phyloP scores from a whole-genome alignment of 2,329 filamentous ascomycete genomes.

The Penicillium sp. region DNA sequence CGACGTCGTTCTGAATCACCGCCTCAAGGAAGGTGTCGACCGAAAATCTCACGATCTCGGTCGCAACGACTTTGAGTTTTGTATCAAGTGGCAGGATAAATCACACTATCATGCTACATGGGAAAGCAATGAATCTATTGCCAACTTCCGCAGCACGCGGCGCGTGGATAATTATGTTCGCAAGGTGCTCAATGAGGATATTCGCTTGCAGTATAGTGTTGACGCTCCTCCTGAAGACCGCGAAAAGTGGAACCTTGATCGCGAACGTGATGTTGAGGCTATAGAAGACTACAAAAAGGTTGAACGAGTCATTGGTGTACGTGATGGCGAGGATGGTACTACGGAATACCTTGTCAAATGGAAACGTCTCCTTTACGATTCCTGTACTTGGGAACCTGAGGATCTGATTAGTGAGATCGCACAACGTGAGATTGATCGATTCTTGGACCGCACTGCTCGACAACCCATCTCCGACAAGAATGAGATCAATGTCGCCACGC shows the following conservation, averaged over 20 bases:
- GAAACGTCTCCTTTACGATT: conserved; percentile 90
- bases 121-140: conserved; percentile 75
- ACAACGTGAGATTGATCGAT: conserved; percentile 88
- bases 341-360: conserved; percentile 94
- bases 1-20: conserved; percentile 86
- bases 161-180: conserved; percentile 94
- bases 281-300: conserved; percentile 88
- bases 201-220: conserved; percentile 70
- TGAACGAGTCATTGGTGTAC: conserved; percentile 83
- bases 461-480: conserved; percentile 76
- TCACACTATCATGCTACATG: conserved; percentile 95
- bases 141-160: conserved; percentile 76
- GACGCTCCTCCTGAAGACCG: conserved; percentile 79
- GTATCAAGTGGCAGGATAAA: conserved; percentile 95
- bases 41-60: conserved; percentile 30
- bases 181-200: conserved; percentile 75
- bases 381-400: conserved; percentile 88
- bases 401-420: conserved; percentile 72
- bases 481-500: conserved; percentile 72
- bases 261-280: conserved; percentile 84
- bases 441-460: conserved; percentile 76
- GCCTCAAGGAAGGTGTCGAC: conserved; percentile 66
- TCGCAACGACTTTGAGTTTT: conserved; percentile 77
- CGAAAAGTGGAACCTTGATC: conserved; percentile 92
- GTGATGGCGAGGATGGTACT: conserved; percentile 69